Evolutionary conservation across 1,284 basidiomycete species (phyloP).

Genomic region (Mycosarcoma maydis): DNA sequence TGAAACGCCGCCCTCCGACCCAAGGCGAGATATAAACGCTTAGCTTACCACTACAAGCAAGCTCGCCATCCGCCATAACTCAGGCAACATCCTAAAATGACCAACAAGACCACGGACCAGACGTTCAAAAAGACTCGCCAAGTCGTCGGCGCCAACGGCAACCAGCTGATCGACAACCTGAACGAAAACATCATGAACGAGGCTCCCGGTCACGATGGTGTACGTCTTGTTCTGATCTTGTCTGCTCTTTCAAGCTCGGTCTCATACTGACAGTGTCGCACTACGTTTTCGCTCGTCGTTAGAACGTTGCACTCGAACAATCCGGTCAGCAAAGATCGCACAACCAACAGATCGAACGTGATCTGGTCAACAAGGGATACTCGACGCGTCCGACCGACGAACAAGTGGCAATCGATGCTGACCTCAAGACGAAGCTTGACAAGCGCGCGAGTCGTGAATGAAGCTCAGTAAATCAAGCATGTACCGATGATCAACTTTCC

Average conservation of each 20-base stretch:
- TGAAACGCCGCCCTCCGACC: too few species aligned
- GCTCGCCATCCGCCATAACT: neutral
- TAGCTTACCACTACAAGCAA: neutral
- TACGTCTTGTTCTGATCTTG: constrained; percentile 4
- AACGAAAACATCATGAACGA: constrained; percentile 41
- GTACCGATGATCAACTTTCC: neutral
- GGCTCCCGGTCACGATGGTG: constrained; percentile 44
- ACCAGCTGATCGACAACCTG: constrained; percentile 40
- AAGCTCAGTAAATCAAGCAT: constrained; percentile 16
- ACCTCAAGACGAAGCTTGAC: constrained; percentile 43
- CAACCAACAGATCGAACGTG: constrained; percentile 40
- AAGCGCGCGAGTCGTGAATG: constrained; percentile 34
- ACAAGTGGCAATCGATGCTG: constrained; percentile 20
- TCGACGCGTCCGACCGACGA: constrained; percentile 30
- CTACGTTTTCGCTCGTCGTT: neutral
- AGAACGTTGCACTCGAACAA: constrained; percentile 33
- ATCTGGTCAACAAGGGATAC: constrained; percentile 38
- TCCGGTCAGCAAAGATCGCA: constrained; percentile 20
- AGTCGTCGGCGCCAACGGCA: constrained; percentile 43
- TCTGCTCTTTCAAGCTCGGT: neutral
- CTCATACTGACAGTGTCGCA: neutral
- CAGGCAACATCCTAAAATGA: constrained; percentile 12
- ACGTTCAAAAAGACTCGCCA: constrained; percentile 48
- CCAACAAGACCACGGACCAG: constrained; percentile 37
- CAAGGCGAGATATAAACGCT: neutral